Percentiles rank a stretch among this genome's conserved stretches.
Evolutionary conservation across 2,329 filamentous ascomycete genomes (phyloP).

Genomic region (Fusarium proliferatum): DNA sequence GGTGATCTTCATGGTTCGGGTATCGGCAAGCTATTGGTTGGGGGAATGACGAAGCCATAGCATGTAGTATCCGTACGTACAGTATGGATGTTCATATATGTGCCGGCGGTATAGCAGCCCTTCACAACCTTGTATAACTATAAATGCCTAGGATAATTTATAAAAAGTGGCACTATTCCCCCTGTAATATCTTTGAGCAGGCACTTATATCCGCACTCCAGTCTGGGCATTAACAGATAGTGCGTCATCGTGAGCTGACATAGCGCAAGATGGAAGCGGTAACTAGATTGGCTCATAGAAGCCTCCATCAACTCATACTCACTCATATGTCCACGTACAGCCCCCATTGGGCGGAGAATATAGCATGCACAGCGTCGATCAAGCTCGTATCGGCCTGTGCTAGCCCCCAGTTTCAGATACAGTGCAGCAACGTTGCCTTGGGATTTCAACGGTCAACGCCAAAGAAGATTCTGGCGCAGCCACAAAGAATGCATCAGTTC

Average conservation of each 20-base stretch:
- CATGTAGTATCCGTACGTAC: not conserved
- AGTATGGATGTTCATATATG: not conserved
- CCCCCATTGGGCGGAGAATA: not conserved
- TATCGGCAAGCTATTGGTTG: constrained; percentile 10
- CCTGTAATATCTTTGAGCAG: not conserved
- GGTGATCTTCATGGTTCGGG: constrained; percentile 9
- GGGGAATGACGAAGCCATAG: not conserved
- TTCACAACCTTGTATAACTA: not conserved
- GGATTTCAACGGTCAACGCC: not conserved
- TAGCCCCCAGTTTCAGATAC: not conserved
- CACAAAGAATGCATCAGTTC: not conserved
- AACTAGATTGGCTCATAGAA: not conserved
- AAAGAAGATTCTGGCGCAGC: constrained; percentile 8
- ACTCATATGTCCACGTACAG: not conserved
- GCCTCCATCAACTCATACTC: not conserved
- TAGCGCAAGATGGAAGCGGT: not conserved
- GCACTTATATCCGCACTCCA: not conserved
- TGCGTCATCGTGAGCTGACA: constrained; percentile 20
- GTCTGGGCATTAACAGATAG: not conserved
- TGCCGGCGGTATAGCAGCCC: not conserved
- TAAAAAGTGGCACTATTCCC: not conserved
- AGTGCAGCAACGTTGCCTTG: constrained; percentile 19
- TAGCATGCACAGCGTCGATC: constrained; percentile 6
- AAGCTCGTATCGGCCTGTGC: constrained; percentile 1
- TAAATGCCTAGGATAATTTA: not conserved